Evolutionary conservation across 23 red algal genomes (phyloP), one percentile per base, ranked within the genome.

Genomic region (Porphyridium purpureum): DNA sequence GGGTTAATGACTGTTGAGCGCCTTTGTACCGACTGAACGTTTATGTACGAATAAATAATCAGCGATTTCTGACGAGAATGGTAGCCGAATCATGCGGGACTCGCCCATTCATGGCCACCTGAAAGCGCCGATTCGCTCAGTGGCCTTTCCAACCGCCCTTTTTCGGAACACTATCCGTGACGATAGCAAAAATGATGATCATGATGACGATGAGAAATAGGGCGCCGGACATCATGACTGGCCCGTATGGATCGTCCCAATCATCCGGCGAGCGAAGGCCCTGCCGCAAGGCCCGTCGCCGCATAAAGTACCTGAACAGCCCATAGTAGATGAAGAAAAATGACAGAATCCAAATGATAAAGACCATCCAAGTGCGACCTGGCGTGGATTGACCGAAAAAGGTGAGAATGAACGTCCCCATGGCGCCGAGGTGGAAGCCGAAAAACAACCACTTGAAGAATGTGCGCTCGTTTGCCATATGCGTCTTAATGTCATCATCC

Each of bases 401-500:
- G 29, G 35, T 55, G 27, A 78, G 47, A 31, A 78, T 78, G 26
- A 78, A 78, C 27, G 72, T 78, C n/a, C 72, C 72, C 46, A 78
- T 55, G 27, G 47, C 72, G 8, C 72, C 72, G 35, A 78, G 66
- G 50, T 78, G 72, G 54, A 78, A 78, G 28, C 72, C 72, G 11
- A 55, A 60, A 9, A 69, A 78, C 22, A 78, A 21, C 72, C 72
- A 78, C 50, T 78, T 78, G 59, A 78, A 78, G 35, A 78, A 78
- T 7, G 72, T 78, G 42, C 72, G 48, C 63, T 78, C 72, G 61
- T 69, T 69, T 3, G 72, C 59, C 72, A 78, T 78, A 40, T 69
- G 60, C 49, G 72, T 78, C 51, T 78, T 78, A 2, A 78, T 33
- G 33, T 78, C 72, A 30, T 78, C 72, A 15, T 57, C 24, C 53